Evolutionary conservation across 2,329 filamentous ascomycete genomes (phyloP).

Genomic region (Cladosporium colombiae): DNA sequence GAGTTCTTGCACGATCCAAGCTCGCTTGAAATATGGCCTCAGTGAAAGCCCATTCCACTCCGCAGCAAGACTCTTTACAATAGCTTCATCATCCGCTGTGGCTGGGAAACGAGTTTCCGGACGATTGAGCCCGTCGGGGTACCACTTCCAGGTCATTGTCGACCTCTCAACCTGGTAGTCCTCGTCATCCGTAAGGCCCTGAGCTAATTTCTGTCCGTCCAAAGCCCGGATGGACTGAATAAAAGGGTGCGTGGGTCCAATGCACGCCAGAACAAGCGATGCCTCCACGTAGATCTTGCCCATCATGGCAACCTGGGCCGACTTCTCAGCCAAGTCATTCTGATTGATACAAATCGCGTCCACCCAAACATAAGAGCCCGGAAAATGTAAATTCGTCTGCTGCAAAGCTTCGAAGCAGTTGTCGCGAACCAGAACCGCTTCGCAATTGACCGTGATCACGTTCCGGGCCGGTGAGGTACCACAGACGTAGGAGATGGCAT

Average conservation of each 20-base stretch:
- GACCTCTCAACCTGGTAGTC: neutral
- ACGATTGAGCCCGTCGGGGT: neutral
- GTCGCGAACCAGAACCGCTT: conserved; percentile 9
- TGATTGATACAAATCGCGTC: conserved; percentile 28
- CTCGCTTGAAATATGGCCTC: neutral
- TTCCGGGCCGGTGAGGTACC: neutral
- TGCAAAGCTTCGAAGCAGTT: conserved; percentile 11
- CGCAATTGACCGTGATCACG: conserved; percentile 16
- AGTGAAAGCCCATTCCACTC: neutral
- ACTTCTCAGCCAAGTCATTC: conserved; percentile 20
- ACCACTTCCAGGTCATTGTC: neutral
- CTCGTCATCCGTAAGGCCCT: neutral
- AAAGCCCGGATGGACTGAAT: neutral
- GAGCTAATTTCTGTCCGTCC: neutral
- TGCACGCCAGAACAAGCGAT: neutral
- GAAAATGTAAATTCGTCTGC: neutral
- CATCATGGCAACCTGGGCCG: conserved; percentile 26
- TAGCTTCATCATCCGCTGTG: neutral
- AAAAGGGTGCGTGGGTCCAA: neutral
- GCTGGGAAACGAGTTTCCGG: neutral
- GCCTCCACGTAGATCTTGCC: conserved; percentile 20
- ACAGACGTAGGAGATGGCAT: conserved; percentile 25
- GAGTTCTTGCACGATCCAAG: conserved; percentile 2
- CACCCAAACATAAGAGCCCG: conserved; percentile 19
- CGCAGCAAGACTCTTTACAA: neutral